Base-by-base conservation (phyloP, 2,329 filamentous ascomycete species). In the Epichloe uncinata region DNA sequence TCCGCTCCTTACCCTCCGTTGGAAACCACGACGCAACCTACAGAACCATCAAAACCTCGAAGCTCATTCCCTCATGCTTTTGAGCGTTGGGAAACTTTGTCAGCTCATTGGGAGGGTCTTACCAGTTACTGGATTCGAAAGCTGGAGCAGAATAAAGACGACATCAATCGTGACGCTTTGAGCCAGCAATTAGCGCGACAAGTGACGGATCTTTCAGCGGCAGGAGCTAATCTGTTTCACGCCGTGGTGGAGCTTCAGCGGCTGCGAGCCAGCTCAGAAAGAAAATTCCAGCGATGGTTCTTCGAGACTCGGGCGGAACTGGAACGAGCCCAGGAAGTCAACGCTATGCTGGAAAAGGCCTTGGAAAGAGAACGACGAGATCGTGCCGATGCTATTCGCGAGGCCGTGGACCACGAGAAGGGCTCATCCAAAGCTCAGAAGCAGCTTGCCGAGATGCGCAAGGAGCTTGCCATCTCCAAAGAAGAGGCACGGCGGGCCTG, bases 251-350 rank as follows among this genome's bases (percentile, higher is more conserved):
- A 98, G 66, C 73, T 98, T 43, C 93, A 98, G 65, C 83, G 93
- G 33, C 74, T 98, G 26, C 85, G 93, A 42, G 93, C 93, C 37
- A 95, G 89, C 50, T 97, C 91, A 0, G 93, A 98, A 67, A 82
- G 93, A 55, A 97, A 97, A 64, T 98, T 98, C 60, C 93, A 98
- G 68, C 80, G 93, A 47, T 98, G 93, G 93, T 97, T 97, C 69
- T 95, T 95, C 58, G 93, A 98, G 64, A 95, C 90, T 7, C 78
- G 90, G 47, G 78, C 84, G 34, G 90, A 97, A 57, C 81, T 95
- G 56, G 93, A 97, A 69, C 82, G 85, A 30, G 78, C 83, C 46
- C 84, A 87, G 56, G 93, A 97, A 66, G 74, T 85, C 37, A 86
- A 88, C 50, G 89, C 81, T 3, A 80, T 90, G 62, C 70, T 95